Evolutionary conservation across 169 alveolate genomes (phyloP).

Genomic region (Cryptosporidium sp.): DNA sequence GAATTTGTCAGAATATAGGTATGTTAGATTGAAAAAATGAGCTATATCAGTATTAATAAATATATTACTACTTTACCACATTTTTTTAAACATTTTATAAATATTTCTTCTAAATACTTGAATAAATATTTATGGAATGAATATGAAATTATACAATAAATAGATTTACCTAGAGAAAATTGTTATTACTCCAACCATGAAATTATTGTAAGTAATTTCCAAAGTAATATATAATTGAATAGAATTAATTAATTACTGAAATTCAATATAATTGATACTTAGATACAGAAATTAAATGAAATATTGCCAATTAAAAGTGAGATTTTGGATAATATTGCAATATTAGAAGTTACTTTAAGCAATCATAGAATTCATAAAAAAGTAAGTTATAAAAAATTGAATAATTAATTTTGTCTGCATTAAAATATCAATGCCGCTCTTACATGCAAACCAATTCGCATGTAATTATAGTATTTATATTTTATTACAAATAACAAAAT

Average conservation of each 20-base stretch:
- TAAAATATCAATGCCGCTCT: not conserved
- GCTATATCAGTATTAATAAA: no score
- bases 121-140: not conserved
- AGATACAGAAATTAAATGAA: slow-evolving; percentile 9
- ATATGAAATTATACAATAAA: not conserved
- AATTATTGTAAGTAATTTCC: slow-evolving; percentile 39
- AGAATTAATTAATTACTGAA: not conserved
- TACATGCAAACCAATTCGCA: not conserved
- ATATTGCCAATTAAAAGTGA: slow-evolving; percentile 43
- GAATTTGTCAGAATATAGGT: slow-evolving; percentile 26
- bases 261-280: not conserved
- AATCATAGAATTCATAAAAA: slow-evolving; percentile 1
- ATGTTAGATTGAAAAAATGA: slow-evolving; percentile 4
- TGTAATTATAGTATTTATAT: not conserved
- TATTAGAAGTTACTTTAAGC: slow-evolving; percentile 11
- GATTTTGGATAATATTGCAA: slow-evolving; percentile 44
- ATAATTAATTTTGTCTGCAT: not conserved
- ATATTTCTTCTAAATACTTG: not conserved
- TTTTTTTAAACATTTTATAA: no score
- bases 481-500: not conserved
- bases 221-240: not conserved
- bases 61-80: no score
- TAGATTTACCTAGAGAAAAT: slow-evolving; percentile 46
- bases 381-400: slow-evolving; percentile 13
- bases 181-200: not conserved